These are phyloP conservation scores for Penicillium roqueforti DNA, from an alignment of 495 filamentous ascomycete genomes.

Conservation along the genomic window DNA sequence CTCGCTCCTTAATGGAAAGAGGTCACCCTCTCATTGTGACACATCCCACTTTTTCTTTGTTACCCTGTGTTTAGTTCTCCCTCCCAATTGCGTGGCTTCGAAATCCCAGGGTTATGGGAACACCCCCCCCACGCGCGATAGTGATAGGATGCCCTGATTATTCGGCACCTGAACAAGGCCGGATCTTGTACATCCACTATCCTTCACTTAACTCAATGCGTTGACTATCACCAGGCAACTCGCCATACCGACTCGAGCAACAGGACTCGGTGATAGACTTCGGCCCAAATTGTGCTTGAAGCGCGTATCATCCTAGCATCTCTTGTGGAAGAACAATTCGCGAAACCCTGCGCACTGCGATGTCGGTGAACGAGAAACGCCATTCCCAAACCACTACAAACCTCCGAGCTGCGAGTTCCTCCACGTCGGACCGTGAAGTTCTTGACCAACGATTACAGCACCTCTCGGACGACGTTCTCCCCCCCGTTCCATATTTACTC, in stretches of 20 bases:
- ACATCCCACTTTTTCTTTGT: neutral
- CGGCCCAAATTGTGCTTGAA: neutral
- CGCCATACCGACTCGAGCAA: slow-evolving; percentile 5
- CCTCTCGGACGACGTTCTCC: slow-evolving; percentile 45
- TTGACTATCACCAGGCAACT: slow-evolving; percentile 12
- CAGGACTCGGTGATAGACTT: slow-evolving; percentile 1
- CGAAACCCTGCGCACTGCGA: slow-evolving; percentile 35
- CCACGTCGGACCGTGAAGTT: slow-evolving; percentile 28
- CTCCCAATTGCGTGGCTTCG: slow-evolving; percentile 5
- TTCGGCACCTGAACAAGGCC: slow-evolving; percentile 12
- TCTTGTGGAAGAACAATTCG: slow-evolving; percentile 18
- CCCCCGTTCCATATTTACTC: slow-evolving; percentile 47
- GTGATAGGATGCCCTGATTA: slow-evolving; percentile 20
- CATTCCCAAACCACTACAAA: slow-evolving; percentile 28
- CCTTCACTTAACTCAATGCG: slow-evolving; percentile 15
- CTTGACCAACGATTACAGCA: slow-evolving; percentile 41
- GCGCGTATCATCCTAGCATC: slow-evolving; percentile 16
- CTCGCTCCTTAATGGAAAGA: slow-evolving; percentile 3
- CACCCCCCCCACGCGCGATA: slow-evolving; percentile 4
- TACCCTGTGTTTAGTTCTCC: neutral
- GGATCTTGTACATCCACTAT: neutral
- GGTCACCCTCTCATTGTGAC: slow-evolving; percentile 4
- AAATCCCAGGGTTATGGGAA: slow-evolving; percentile 8
- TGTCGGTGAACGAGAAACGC: slow-evolving; percentile 43
- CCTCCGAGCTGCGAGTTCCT: slow-evolving; percentile 20